Conservation (phyloP, 2,329 filamentous ascomycete species). For the Curvularia verruculosa region DNA sequence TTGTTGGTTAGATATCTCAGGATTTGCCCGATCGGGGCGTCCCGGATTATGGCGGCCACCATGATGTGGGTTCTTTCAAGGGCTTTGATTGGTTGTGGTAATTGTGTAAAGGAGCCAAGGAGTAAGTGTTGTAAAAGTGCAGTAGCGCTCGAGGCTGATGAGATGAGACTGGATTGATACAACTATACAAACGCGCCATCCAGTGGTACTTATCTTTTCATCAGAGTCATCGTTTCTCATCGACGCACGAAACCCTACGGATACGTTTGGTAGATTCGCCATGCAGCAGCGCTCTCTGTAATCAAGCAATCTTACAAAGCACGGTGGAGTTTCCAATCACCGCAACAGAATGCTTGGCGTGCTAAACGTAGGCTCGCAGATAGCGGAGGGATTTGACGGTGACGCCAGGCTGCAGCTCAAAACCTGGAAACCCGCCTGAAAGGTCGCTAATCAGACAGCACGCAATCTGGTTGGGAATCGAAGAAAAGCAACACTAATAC, state of each 20-base stretch:
- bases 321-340: neutral
- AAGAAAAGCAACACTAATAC: neutral
- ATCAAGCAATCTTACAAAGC: conserved; percentile 7
- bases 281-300: neutral
- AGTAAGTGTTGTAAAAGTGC: neutral
- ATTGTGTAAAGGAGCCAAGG: neutral
- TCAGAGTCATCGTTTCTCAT: neutral
- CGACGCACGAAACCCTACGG: neutral
- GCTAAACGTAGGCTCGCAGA: neutral
- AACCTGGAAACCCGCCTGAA: neutral
- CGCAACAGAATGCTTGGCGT: neutral
- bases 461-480: neutral
- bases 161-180: neutral
- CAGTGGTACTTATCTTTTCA: conserved; percentile 1
- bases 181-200: neutral
- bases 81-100: neutral
- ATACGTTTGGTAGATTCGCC: neutral
- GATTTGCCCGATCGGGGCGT: conserved; percentile 65
- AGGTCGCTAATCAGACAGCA: conserved; percentile 1
- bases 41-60: conserved; percentile 52
- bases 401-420: neutral
- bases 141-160: neutral
- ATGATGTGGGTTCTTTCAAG: neutral
- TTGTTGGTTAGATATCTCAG: conserved; percentile 62
- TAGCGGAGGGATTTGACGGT: neutral